Base-by-base conservation (phyloP, 176 grass and related monocot species). In the Secale cereale region DNA sequence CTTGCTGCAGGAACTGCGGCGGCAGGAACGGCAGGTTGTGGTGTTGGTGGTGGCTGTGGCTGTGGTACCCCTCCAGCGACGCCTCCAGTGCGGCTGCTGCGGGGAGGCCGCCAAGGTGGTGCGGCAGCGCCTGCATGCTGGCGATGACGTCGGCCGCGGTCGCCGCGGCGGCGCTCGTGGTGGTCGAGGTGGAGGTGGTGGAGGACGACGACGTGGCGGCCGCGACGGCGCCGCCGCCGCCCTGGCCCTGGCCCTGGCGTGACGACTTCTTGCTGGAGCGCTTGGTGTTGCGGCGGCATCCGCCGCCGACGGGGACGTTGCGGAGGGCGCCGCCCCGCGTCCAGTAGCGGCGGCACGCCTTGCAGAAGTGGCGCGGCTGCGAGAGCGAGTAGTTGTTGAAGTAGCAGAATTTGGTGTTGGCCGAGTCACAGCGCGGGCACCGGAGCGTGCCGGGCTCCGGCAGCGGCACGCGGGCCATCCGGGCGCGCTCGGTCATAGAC, bases 381-480 rank as follows among this genome's bases (percentile, higher is more conserved):
- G 97, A 95, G n/a, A 99, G 90, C 12, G 97, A 99, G 87, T 99
- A 99, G 90, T 99, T 99, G 86, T 99, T 99, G 92, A 92, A 99
- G 92, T 99, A 99, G 85, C 97, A 99, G 80, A 99, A 99, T 76
- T 99, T 99, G 86, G 97, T 99, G 84, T 99, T 96, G 37, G 89
- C 26, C n/a, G 97, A 99, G 78, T 99, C 94, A 74, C 97, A 99
- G 56, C 97, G 97, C 35, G 97, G 97, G 75, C 97, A 97, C 54
- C 90, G 90, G 13, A 99, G 97, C 33, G 90, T 91, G 69, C 89
- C 82, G 19, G 92, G 91, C 73, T 99, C 97, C 76, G 94, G 97
- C 0, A 89, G 90, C 5, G 97, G 91, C 40, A 99, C 86, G 78
- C 94, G 94, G 16, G 91, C 97, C 1, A 99, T 65, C 16, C 97